Evolutionary conservation across 768 basidiomycete species (phyloP).

Genomic region (Sporobolomyces phaffii): DNA sequence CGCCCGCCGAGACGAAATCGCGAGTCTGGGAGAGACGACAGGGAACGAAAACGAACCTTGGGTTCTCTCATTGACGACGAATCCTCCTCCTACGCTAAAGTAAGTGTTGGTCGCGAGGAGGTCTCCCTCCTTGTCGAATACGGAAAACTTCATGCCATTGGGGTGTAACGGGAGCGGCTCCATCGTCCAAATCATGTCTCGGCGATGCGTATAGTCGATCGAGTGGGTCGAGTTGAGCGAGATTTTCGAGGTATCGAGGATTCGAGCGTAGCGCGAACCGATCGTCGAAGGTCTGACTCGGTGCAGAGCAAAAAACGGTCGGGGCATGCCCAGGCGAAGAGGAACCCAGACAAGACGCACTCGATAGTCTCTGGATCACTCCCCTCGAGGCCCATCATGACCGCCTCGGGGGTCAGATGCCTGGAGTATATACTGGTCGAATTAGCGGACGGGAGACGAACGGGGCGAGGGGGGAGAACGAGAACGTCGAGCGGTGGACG

Average conservation of each 20-base stretch:
- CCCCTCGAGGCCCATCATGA: slow-evolving; percentile 41
- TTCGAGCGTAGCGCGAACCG: slow-evolving; percentile 47
- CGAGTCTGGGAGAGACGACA: not conserved
- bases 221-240: slow-evolving; percentile 65
- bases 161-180: slow-evolving; percentile 68
- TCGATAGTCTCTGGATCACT: slow-evolving; percentile 86
- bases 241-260: slow-evolving; percentile 61
- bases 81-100: slow-evolving; percentile 77
- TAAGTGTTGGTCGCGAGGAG: slow-evolving; percentile 91
- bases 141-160: slow-evolving; percentile 89
- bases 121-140: slow-evolving; percentile 72
- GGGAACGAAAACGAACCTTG: slow-evolving; percentile 54
- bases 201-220: slow-evolving; percentile 80
- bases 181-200: slow-evolving; percentile 86
- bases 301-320: too few species aligned
- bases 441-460: not conserved
- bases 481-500: too few species aligned
- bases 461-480: slow-evolving; percentile 2
- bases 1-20: too few species aligned
- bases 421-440: slow-evolving; percentile 19
- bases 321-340: too few species aligned
- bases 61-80: slow-evolving; percentile 91
- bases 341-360: slow-evolving; percentile 58
- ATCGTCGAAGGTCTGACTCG: slow-evolving; percentile 16
- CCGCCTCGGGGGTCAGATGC: slow-evolving; percentile 46